Base-by-base conservation (phyloP, 2,329 filamentous ascomycete species). In the Juglanconis oblonga region DNA sequence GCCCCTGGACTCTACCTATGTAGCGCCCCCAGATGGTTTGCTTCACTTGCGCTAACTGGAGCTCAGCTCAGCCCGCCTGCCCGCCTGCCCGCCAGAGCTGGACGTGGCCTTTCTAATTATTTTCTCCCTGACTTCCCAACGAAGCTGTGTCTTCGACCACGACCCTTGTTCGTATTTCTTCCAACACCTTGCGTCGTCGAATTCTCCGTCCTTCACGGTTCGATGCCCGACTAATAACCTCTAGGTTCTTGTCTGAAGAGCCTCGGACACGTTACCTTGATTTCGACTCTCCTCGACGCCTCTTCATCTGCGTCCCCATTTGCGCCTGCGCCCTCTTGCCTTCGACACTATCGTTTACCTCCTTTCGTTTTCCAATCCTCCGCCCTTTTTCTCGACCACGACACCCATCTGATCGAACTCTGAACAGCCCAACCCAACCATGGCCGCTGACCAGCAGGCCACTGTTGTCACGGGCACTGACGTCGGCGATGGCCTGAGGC, bases 381-480 rank as follows among this genome's bases (percentile, higher is more conserved):
- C 31, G 11, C 35, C 31, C 14, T 45, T 33, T 24, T 50, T 29
- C 48, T 51, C n/a, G 4, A 17, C 47, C 4, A 42, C 8, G 33
- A 32, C 14, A 14, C 3, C 10, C 14, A 33, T 48, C 36, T 51
- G 32, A 49, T 11, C 32, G 9, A 29, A 13, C 38, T 53, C 24
- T 24, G 4, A 5, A 35, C 53, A 17, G 44, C 47, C 35, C 13
- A 33, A 38, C 9, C 13, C 49, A 50, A 68, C 57, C 69, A 86
- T 86, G 83, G 81, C 82, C 68, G 76, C 78, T 50, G 61, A 55
- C 70, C 78, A 80, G 60, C 81, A 79, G 74, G 78, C 80, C 70
- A 76, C 79, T 69, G 76, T 81, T 73, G 84, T 81, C 73, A 85
- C 86, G 44, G 86, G 86, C 74, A 80, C 82, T 69, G 84, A 87